Evolutionary conservation across 2,329 filamentous ascomycete species (phyloP).

Genomic region (Pseudogymnoascus sp.): DNA sequence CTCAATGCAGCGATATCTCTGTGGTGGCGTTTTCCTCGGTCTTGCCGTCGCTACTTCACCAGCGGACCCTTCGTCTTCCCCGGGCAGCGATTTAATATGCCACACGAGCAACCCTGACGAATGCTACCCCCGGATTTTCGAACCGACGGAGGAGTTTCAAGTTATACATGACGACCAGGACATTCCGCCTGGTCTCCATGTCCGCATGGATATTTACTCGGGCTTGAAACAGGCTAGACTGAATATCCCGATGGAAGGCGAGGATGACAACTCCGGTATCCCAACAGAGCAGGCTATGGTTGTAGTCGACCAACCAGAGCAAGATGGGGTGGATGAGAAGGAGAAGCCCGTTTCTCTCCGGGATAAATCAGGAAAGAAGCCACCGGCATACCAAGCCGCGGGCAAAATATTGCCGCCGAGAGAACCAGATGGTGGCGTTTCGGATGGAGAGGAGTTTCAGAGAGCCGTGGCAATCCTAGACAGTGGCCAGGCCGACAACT

Average conservation of each 20-base stretch:
- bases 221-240: constrained; percentile 59
- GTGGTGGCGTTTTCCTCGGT: neutral
- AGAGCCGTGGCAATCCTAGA: constrained; percentile 43
- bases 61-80: constrained; percentile 16
- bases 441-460: constrained; percentile 38
- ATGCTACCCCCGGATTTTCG: constrained; percentile 58
- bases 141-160: constrained; percentile 57
- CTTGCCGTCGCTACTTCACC: constrained; percentile 12
- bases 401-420: constrained; percentile 49
- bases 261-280: constrained; percentile 40
- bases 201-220: constrained; percentile 56
- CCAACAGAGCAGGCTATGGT: constrained; percentile 46
- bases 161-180: constrained; percentile 55
- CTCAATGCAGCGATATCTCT: constrained; percentile 9
- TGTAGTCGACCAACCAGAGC: constrained; percentile 39
- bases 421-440: constrained; percentile 27
- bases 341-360: constrained; percentile 17
- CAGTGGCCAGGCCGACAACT: constrained; percentile 27
- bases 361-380: constrained; percentile 37
- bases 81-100: constrained; percentile 53
- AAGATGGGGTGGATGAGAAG: constrained; percentile 21
- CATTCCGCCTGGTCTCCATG: constrained; percentile 55
- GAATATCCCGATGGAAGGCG: constrained; percentile 44
- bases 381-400: constrained; percentile 48
- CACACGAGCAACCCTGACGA: constrained; percentile 50